Base-by-base conservation (phyloP, 2,329 filamentous ascomycete species). In the Hypoxylon sp. region DNA sequence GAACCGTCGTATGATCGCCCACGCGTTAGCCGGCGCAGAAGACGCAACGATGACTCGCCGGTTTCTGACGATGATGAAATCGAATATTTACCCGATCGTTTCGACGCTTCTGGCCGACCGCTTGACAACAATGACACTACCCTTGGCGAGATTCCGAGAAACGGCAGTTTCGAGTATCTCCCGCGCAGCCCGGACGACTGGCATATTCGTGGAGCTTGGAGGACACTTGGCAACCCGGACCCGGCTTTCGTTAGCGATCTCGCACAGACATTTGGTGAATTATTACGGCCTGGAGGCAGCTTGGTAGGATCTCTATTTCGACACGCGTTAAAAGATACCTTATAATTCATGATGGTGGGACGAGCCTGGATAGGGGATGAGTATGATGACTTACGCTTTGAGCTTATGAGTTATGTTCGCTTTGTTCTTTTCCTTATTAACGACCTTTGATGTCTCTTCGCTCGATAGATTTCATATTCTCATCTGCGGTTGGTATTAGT, bases 71-170 rank as follows among this genome's bases (percentile, higher is more conserved):
- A 74, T 5, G 68, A 69, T n/a, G 74, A 75, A 6, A 53, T 78
- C 27, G 75, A 77, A 47, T 71, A 73, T 24, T 55, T 78, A n/a
- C 77, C 77, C n/a, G 73, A 75, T 29, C 75, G 76, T 27, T 79
- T 79, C 39, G 76, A 78, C 48, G 37, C 69, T 13, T 71, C 72
- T 1, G 76, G 77, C 2, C 69, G 64, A 31, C 75, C 72, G 1
- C 55, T 78, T 8, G 67, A 71, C n/a, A 35, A 51, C 21, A 46
- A 61, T 0, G 62, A 64, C 17, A 64, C 35, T 15, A 17, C 48
- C 1, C 60, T 66, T 21, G 32, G 42, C 19, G 61, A 58, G 19
- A 39, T 69, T 17, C 65, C 58, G 11, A 65, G 69, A 29, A 65
- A 55, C n/a, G 74, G 73, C 35, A 61, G 56, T 17, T 74, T 75